Evolutionary conservation across 139 green algal species (phyloP).

Genomic region (Chlamydomonas applanata): DNA sequence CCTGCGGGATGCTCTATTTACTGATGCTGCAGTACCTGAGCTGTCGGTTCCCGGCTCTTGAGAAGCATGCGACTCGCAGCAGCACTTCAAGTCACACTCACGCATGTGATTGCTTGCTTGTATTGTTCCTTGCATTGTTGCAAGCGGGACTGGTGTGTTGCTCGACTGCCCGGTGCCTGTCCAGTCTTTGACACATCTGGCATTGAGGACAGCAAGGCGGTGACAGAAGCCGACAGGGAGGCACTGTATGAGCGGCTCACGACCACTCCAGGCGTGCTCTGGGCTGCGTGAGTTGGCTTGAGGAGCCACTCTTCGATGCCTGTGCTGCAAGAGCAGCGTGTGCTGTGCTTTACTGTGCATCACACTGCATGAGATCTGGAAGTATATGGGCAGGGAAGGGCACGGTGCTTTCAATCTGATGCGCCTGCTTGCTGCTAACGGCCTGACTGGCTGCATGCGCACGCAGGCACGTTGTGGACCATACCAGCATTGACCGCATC

Average conservation of each 20-base stretch:
- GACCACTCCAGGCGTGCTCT: conserved; percentile 48
- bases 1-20: too few relatives aligned
- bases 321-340: too few relatives aligned
- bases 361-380: not conserved
- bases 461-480: conserved; percentile 66
- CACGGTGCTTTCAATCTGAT: too few relatives aligned
- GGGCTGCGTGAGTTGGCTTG: conserved; percentile 58
- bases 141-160: conserved; percentile 13
- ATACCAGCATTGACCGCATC: conserved; percentile 77
- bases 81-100: too few relatives aligned
- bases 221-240: conserved; percentile 70
- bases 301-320: too few relatives aligned
- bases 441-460: conserved; percentile 4
- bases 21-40: too few relatives aligned
- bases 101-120: too few relatives aligned
- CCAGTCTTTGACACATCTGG: conserved; percentile 3
- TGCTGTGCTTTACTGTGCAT: not conserved
- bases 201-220: conserved; percentile 78
- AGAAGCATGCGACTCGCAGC: too few relatives aligned
- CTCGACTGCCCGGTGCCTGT: conserved; percentile 16
- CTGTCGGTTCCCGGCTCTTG: too few relatives aligned
- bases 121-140: conserved; percentile 19
- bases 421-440: too few relatives aligned
- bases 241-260: conserved; percentile 64
- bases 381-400: too few relatives aligned